A percentile compares a stretch with the other conserved stretches of the same genome.
Conservation (phyloP, 2,329 filamentous ascomycete species). For the Scedosporium dehoogii region DNA sequence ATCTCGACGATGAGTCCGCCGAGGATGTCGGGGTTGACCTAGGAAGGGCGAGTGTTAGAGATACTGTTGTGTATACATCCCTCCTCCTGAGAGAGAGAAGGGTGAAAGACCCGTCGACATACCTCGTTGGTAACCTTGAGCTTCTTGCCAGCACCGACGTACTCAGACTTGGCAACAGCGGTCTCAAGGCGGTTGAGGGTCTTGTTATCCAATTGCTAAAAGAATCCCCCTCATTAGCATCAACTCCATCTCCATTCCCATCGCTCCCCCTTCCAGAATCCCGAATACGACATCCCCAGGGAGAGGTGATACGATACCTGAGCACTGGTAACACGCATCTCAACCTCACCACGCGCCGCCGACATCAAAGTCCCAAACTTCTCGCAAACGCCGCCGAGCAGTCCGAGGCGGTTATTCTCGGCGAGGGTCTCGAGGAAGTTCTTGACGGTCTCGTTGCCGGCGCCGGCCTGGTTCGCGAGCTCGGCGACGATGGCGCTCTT, state of each 20-base stretch:
- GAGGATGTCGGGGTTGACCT: constrained; percentile 91
- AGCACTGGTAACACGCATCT: constrained; percentile 85
- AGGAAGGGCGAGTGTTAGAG: constrained; percentile 3
- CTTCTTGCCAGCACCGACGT: constrained; percentile 87
- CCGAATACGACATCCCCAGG: background rate
- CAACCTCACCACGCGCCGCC: constrained; percentile 83
- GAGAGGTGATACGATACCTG: constrained; percentile 48
- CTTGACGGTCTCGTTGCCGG: constrained; percentile 69
- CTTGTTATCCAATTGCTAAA: constrained; percentile 74
- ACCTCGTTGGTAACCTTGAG: constrained; percentile 93
- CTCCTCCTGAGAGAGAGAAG: background rate
- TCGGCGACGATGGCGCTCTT: constrained; percentile 81
- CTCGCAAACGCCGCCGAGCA: constrained; percentile 70
- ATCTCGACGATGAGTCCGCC: constrained; percentile 94
- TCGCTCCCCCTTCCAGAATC: background rate
- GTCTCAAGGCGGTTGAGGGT: constrained; percentile 77
- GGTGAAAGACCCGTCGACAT: constrained; percentile 11
- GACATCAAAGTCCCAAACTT: constrained; percentile 87
- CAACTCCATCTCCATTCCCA: background rate
- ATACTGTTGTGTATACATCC: background rate
- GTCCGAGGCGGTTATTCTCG: constrained; percentile 88
- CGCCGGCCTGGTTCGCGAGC: constrained; percentile 72
- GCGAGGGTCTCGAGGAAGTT: constrained; percentile 87
- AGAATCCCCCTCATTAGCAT: constrained; percentile 14
- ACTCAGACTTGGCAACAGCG: constrained; percentile 81